A percentile compares a stretch with the other conserved stretches of the same genome.
Evolutionary conservation across 1,284 basidiomycete species (phyloP).

Genomic region (Entoloma clypeatum): DNA sequence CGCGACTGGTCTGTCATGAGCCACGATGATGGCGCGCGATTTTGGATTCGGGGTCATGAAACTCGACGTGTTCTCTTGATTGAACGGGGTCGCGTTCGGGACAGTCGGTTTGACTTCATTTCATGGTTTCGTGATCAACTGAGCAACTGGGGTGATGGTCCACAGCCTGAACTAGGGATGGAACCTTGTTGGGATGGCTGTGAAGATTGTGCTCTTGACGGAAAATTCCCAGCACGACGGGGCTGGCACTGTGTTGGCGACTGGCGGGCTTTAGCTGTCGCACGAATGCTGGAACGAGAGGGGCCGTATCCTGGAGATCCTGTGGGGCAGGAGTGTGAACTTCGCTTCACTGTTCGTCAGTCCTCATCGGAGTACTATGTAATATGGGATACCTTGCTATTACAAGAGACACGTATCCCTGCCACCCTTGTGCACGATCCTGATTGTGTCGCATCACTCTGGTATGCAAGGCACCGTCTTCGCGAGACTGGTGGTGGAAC

Average conservation of each 20-base stretch:
- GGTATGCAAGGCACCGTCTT: no score
- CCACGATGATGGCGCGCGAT: neutral
- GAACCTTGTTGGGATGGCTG: conserved; percentile 10
- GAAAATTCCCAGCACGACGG: neutral
- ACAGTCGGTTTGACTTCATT: conserved; percentile 5
- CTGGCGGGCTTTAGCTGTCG: neutral
- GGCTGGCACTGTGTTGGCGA: conserved; percentile 1
- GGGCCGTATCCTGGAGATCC: conserved; percentile 8
- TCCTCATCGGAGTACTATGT: neutral
- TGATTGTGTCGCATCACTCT: neutral
- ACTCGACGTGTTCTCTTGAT: neutral
- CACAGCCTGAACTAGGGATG: neutral
- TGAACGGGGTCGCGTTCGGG: neutral
- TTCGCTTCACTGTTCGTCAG: no score
- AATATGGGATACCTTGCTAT: neutral
- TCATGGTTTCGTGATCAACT: neutral
- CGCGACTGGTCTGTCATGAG: conserved; percentile 3
- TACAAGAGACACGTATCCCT: no score
- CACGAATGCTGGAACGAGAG: neutral
- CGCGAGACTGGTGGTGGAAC: no score
- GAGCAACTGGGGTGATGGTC: neutral
- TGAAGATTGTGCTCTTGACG: neutral
- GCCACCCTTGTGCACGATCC: no score
- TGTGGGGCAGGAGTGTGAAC: no score
- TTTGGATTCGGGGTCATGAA: neutral